Percentiles rank a stretch among this genome's conserved stretches.
These are phyloP conservation scores for Suillus paluster DNA, from an alignment of 768 basidiomycete genomes.

Conservation along the genomic window DNA sequence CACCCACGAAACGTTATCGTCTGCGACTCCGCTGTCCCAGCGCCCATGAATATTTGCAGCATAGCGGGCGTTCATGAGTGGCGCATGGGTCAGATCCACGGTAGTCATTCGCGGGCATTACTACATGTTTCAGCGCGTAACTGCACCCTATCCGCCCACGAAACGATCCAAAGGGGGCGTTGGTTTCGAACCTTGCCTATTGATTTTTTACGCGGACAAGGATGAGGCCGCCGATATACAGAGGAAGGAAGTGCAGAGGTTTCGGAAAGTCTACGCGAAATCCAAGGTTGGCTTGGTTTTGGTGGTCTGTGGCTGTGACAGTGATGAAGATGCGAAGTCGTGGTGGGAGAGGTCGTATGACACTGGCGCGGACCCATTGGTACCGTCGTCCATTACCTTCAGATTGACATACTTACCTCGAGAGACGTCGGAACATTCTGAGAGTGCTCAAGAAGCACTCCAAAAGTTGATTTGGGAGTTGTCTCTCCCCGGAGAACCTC, in stretches of 20 bases:
- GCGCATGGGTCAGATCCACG: constrained; percentile 8
- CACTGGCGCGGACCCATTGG: not conserved
- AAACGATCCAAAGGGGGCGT: constrained; percentile 1
- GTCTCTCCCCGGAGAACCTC: not conserved
- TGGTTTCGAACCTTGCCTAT: constrained; percentile 7
- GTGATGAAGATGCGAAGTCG: constrained; percentile 10
- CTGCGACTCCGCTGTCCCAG: constrained; percentile 8
- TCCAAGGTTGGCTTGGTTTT: constrained; percentile 3
- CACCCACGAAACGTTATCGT: constrained; percentile 10
- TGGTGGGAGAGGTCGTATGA: constrained; percentile 11
- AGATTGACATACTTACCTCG: constrained; percentile 1
- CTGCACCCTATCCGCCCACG: constrained; percentile 7
- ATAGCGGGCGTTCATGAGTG: constrained; percentile 7
- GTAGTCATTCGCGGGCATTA: constrained; percentile 7
- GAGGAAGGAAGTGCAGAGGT: constrained; percentile 7
- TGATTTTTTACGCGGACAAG: constrained; percentile 12
- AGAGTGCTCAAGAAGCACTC: not conserved
- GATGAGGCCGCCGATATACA: not conserved
- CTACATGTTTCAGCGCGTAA: constrained; percentile 12
- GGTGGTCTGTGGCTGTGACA: constrained; percentile 11
- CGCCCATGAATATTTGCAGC: constrained; percentile 3
- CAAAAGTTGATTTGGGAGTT: constrained; percentile 6
- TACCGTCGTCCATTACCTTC: not conserved
- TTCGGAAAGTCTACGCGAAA: constrained; percentile 10
- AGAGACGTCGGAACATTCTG: not conserved